These are phyloP conservation scores for Ogataea nonfermentans DNA, from an alignment of 805 yeast species.

Conservation along the genomic window DNA sequence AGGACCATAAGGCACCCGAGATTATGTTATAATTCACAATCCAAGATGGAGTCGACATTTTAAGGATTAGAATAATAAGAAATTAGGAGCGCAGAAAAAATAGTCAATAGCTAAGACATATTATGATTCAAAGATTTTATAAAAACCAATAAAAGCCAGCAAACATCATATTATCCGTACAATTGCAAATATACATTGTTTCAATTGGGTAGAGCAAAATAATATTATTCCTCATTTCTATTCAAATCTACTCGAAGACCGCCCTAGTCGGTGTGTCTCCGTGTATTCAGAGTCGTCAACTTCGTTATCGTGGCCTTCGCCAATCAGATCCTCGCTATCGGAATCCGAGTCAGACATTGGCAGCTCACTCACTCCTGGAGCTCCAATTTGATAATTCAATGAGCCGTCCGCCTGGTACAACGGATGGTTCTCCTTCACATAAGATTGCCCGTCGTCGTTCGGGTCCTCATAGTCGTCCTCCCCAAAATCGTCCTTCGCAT, in stretches of 20 bases:
- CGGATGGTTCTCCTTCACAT: conserved; percentile 60
- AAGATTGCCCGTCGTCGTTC: conserved; percentile 76
- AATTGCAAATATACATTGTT: too few species aligned
- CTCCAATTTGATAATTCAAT: conserved; percentile 23
- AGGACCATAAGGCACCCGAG: conserved; percentile 35
- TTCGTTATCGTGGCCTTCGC: conserved; percentile 20
- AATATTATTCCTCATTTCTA: conserved; percentile 1
- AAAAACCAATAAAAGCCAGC: too few species aligned
- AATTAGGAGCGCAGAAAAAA: too few species aligned
- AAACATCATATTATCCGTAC: too few species aligned
- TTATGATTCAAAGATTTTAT: too few species aligned
- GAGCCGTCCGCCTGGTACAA: conserved; percentile 50
- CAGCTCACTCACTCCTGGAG: conserved; percentile 19
- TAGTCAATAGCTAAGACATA: too few species aligned
- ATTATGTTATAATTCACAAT: conserved; percentile 33
- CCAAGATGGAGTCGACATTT: conserved; percentile 23
- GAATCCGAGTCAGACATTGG: conserved; percentile 26
- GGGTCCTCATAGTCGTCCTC: conserved; percentile 78
- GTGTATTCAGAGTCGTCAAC: conserved; percentile 26
- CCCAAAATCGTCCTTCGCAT: conserved; percentile 45
- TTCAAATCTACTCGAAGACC: conserved; percentile 13
- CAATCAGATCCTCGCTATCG: conserved; percentile 32
- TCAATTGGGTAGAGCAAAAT: background rate
- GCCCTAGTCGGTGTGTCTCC: conserved; percentile 13
- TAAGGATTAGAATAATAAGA: background rate